Evolutionary conservation across 306 rosid genomes (phyloP), one percentile per base, ranked within the genome.

Genomic region (Rosa rugosa): DNA sequence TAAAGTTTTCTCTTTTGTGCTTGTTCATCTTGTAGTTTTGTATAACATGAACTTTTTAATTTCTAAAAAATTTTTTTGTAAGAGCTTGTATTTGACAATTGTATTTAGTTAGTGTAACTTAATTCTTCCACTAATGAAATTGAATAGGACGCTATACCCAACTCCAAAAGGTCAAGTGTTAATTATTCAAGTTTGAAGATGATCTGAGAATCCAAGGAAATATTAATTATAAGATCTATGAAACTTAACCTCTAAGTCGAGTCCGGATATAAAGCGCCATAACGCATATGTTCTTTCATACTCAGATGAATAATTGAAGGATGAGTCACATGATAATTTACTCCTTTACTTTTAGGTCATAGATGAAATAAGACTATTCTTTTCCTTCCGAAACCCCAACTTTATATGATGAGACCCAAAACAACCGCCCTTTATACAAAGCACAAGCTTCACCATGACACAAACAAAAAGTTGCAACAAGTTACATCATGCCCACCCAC

Each of bases 361-460:
- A 5, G 27, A 67, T n/a, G 36, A 66, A 13, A 20, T 40, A 23
- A n/a, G 2, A 9, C 41, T 31, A 42, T 6, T 13, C 57, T 42
- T 59, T 11, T 23, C 54, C 22, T 27, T 3, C 36, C 0, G 2
- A 23, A 18, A 17, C 3, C 46, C 45, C 25, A 66, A 3, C 16
- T n/a, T 67, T 14, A 62, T 5, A 6, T 16, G 5, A 34, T 51
- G 27, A 73, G 3, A 3, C 22, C 53, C 14, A 13, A n/a, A 44
- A 25, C 12, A 41, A 75, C 46, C 17, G 11, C 23, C 22, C 65
- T 63, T 23, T 71, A 38, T 36, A 44, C 49, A 75, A 75, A 75
- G 69, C 56, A 59, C 27, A 41, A 57, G 69, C 78, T 75, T 75
- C 56, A 75, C 23, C 46, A 13, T 11, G n/a, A n/a, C 77, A 73